Base-by-base conservation (phyloP, 2,329 filamentous ascomycete genomes). In the Orbilia javanica region DNA sequence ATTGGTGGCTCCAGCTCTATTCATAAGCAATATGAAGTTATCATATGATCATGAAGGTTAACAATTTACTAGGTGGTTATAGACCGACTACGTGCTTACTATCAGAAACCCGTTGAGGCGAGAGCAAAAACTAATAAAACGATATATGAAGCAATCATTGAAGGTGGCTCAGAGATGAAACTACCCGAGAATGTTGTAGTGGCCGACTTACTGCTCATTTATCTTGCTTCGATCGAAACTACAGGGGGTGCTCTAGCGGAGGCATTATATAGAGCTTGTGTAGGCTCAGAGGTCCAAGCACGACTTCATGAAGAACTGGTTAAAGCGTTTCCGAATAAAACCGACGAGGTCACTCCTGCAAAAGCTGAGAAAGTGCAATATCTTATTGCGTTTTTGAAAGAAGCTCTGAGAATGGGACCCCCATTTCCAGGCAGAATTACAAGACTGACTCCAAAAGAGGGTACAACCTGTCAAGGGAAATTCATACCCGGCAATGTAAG, bases 341-440 rank as follows among this genome's bases (percentile, higher is more conserved):
- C 15, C 7, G 29, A 57, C 18, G 48, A 65, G 15, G 48, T 73
- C 4, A 46, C 69, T 29, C n/a, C 48, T 18, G 25, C 57, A 4
- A 57, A 57, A 48, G 63, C 60, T 8, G 48, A 73, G 27, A 65
- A 48, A 22, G 48, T 73, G 15, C 60, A 50, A 31, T 73, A 73
- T 53, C 22, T 73, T 7, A 57, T 27, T 6, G 42, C 46, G 10
- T 65, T 65, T 22, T 13, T 66, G 13, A 64, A 72, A 10, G 68
- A 69, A 22, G 34, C 36, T 1, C 8, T 69, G 8, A 46, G 64
- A 15, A 10, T 29, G 25, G 34, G 48, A 15, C 20, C 64, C 2
- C 46, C 46, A 8, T 13, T 65, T 13, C 62, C 62, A 15, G 62
- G 25, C 8, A 36, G 36, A 18, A 27, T 62, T 48, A 20, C 42